Percentiles rank a stretch among this genome's conserved stretches.
These are phyloP conservation scores for Globisporangium cylindrosporum DNA, from an alignment of 352 stramenopile genomes.

Conservation along the genomic window DNA sequence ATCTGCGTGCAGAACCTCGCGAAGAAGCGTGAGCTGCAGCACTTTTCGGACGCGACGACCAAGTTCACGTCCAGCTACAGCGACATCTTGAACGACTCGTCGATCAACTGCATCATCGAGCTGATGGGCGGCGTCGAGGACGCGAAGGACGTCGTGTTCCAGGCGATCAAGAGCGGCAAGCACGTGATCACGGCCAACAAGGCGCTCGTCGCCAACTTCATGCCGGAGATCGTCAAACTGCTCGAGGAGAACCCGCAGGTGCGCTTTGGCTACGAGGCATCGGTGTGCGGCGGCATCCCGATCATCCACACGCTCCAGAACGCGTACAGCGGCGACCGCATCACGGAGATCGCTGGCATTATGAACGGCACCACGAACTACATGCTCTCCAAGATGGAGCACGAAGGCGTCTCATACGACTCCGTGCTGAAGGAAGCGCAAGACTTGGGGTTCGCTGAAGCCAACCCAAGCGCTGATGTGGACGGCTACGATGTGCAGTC, in stretches of 20 bases:
- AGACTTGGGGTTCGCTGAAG: constrained; percentile 91
- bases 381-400: constrained; percentile 98
- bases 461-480: constrained; percentile 94
- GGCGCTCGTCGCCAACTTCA: constrained; percentile 92
- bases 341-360: constrained; percentile 94
- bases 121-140: constrained; percentile 95
- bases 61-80: constrained; percentile 66
- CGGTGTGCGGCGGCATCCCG: constrained; percentile 95
- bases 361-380: constrained; percentile 99
- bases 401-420: constrained; percentile 90
- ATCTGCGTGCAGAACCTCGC: constrained; percentile 83
- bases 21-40: constrained; percentile 69
- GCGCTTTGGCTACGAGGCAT: constrained; percentile 94
- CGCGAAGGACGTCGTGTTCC: constrained; percentile 93
- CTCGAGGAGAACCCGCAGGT: constrained; percentile 75
- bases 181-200: constrained; percentile 98
- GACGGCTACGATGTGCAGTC: constrained; percentile 95
- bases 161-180: constrained; percentile 88
- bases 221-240: constrained; percentile 89
- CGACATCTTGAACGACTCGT: constrained; percentile 90
- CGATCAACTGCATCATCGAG: constrained; percentile 96
- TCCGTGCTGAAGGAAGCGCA: constrained; percentile 93
- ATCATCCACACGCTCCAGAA: constrained; percentile 96
- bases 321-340: constrained; percentile 90
- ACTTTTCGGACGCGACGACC: constrained; percentile 42